Evolutionary conservation across 1,284 basidiomycete species (phyloP).

Genomic region (Trichosporon inkin): DNA sequence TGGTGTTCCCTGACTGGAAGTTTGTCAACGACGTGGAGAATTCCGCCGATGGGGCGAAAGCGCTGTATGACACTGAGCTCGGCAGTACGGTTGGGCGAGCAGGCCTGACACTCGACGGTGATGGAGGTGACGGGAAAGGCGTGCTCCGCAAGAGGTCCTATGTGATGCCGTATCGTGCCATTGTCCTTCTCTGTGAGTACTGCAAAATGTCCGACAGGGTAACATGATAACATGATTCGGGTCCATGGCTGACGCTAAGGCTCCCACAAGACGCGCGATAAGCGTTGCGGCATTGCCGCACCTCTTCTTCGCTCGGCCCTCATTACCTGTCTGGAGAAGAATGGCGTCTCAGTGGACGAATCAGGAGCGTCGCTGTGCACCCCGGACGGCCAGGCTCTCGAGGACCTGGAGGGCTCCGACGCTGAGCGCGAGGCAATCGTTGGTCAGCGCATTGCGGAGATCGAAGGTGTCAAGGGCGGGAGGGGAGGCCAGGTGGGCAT

Average conservation of each 20-base stretch:
- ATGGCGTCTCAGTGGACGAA: conserved; percentile 46
- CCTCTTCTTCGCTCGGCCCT: conserved; percentile 64
- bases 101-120: conserved; percentile 25
- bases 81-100: conserved; percentile 55
- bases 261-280: conserved; percentile 86
- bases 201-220: not conserved
- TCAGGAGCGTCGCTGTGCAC: conserved; percentile 53
- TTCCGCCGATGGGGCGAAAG: conserved; percentile 62
- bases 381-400: conserved; percentile 56
- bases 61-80: conserved; percentile 63
- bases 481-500: conserved; percentile 62
- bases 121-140: conserved; percentile 22
- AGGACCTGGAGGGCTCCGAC: conserved; percentile 58
- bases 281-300: conserved; percentile 79
- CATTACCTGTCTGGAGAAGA: conserved; percentile 35
- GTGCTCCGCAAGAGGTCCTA: conserved; percentile 54
- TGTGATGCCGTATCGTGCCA: conserved; percentile 64
- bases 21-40: conserved; percentile 66
- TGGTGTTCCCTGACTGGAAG: conserved; percentile 87
- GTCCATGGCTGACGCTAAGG: conserved; percentile 53
- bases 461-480: conserved; percentile 52
- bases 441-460: conserved; percentile 53
- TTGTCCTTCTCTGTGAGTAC: conserved; percentile 73
- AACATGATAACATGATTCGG: too few relatives aligned
- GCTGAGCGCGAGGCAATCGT: conserved; percentile 54